Conservation (phyloP, 305 asterid genomes). For the Fraxinus greggii region DNA sequence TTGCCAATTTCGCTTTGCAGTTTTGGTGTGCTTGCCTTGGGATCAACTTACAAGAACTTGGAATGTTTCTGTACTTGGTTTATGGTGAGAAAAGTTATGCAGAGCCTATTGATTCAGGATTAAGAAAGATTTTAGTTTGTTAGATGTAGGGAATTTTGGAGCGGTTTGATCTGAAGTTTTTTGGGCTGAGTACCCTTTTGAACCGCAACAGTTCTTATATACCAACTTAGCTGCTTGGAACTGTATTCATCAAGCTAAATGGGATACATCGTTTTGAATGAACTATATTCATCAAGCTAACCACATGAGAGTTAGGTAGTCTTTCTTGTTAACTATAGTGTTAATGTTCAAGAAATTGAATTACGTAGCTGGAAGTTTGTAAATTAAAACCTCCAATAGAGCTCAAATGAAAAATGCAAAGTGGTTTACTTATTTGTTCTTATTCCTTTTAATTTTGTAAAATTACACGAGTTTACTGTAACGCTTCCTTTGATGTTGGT, state of each 20-base stretch:
- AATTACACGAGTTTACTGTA: background rate
- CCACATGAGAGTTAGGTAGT: conserved; percentile 8
- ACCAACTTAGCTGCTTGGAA: background rate
- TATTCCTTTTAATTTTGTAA: background rate
- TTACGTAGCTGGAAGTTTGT: background rate
- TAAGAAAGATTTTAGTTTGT: background rate
- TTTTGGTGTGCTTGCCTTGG: conserved; percentile 10
- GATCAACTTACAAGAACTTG: conserved; percentile 4
- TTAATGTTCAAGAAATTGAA: conserved; percentile 1
- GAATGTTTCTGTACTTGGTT: conserved; percentile 15
- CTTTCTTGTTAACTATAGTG: background rate
- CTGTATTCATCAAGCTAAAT: background rate
- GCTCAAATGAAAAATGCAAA: background rate
- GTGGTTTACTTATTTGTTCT: background rate
- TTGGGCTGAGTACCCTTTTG: background rate
- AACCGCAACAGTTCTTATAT: background rate
- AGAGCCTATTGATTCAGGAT: background rate
- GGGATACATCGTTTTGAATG: background rate
- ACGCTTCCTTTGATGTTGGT: conserved; percentile 1
- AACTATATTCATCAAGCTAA: background rate
- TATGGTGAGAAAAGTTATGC: background rate
- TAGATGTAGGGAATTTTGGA: background rate
- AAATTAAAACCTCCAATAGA: background rate
- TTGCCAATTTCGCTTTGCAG: conserved; percentile 2
- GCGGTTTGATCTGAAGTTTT: conserved; percentile 14